phyloP scores from a whole-genome alignment of 192 early-diverging fungal genomes.

The Pilaira anomala region DNA sequence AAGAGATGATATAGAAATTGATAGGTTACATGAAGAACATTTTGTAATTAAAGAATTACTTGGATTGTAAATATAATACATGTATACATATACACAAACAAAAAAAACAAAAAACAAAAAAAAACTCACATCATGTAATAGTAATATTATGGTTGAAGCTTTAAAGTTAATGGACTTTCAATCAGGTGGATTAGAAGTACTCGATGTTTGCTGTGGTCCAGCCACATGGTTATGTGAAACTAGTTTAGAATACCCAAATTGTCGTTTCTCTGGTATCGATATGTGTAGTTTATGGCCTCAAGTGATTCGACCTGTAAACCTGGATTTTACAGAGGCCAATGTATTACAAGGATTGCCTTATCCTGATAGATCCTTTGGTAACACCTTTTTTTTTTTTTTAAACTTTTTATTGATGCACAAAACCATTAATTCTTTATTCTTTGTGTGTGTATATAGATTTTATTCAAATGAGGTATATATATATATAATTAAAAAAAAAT shows the following conservation, averaged over 20 bases:
- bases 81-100: background rate
- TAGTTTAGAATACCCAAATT: slow-evolving; percentile 26
- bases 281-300: slow-evolving; percentile 28
- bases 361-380: slow-evolving; percentile 31
- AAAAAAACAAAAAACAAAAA: too few species aligned
- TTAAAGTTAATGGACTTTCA: slow-evolving; percentile 25
- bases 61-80: slow-evolving; percentile 19
- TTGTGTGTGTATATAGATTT: slow-evolving; percentile 19
- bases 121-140: background rate
- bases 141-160: slow-evolving; percentile 28
- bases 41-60: slow-evolving; percentile 28
- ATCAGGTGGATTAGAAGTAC: slow-evolving; percentile 15
- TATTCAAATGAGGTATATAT: slow-evolving; percentile 22
- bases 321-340: slow-evolving; percentile 25
- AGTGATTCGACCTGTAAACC: slow-evolving; percentile 28
- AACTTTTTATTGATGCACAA: background rate
- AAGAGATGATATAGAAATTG: slow-evolving; percentile 26
- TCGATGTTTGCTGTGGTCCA: slow-evolving; percentile 28
- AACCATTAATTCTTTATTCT: background rate
- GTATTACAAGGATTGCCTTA: slow-evolving; percentile 25
- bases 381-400: background rate
- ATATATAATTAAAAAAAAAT: background rate
- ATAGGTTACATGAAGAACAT: slow-evolving; percentile 27
- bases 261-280: slow-evolving; percentile 27
- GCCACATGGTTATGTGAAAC: slow-evolving; percentile 31